Evolutionary conservation across 2,329 filamentous ascomycete genomes (phyloP), one percentile per base, ranked within the genome.

Genomic region (Sarocladiaceae sp.): DNA sequence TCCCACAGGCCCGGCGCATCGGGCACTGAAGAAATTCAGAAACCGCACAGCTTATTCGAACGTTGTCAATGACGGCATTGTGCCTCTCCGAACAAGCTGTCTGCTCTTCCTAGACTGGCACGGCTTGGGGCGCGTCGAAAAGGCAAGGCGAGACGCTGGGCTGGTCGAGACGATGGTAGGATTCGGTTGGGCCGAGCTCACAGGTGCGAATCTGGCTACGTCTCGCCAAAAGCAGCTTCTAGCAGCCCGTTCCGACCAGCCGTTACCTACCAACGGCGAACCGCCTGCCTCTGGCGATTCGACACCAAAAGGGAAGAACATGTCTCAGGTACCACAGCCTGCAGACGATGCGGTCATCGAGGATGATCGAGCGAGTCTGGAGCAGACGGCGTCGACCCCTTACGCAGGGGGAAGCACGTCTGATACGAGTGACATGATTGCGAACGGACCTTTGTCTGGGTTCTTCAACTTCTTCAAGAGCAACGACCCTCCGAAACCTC

Each of bases 41-140:
- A 95, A 94, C 60, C 76, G 91, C 13, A 97, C 93, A 0, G 74
- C 96, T 1, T 97, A 97, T 61, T 95, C 90, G 2, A 97, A 97
- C 56, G 90, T 97, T 11, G 91, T 97, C 53, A 97, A 97, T 58
- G 91, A 97, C 64, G 91, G 90, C 3, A 96, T 98, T 53, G 93
- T 98, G 4, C 93, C 93, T 3, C 68, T 98, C 26, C 81, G 93
- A 18, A 98, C 93, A 4, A 97, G 91, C 50, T 98, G 91, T 62
- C 70, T 98, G n/a, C 67, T 98, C 5, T 98, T 98, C 57, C 70
- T 98, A 2, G 93, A 98, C 60, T 98, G 93, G 93, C 85, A 90
- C 64, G 93, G 93, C 0, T 70, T 98, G 3, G 91, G 85, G 4
- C 83, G 88, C 31, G 93, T 98, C 2, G 89, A 97, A 53, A 98